These are phyloP conservation scores for Camelina hispida DNA, from an alignment of 345 rosid genomes.

Conservation along the genomic window DNA sequence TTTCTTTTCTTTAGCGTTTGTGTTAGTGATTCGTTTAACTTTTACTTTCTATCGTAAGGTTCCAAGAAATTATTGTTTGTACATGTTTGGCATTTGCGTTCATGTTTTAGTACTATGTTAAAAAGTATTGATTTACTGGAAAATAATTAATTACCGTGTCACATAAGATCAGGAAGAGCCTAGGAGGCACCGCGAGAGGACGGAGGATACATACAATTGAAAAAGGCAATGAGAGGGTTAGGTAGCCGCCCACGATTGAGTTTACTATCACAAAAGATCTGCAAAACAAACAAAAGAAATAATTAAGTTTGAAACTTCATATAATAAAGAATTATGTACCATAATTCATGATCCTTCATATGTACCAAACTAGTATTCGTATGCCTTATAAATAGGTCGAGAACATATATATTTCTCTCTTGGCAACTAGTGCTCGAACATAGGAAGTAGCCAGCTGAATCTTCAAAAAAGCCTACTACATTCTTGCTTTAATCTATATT, in stretches of 20 bases:
- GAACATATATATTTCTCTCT: background rate
- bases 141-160: constrained; percentile 55
- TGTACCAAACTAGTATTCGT: background rate
- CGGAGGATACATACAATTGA: constrained; percentile 70
- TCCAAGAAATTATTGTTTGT: background rate
- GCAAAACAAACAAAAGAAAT: constrained; percentile 12
- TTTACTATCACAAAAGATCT: constrained; percentile 70
- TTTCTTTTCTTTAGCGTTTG: background rate
- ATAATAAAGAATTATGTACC: background rate
- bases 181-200: constrained; percentile 63
- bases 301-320: background rate
- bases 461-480: background rate
- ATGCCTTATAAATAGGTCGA: no score
- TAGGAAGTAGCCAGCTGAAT: background rate
- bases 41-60: background rate
- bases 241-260: constrained; percentile 68
- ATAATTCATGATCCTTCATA: background rate
- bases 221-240: constrained; percentile 75
- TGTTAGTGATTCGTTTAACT: background rate
- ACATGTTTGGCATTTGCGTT: background rate
- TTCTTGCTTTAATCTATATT: background rate
- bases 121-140: no score
- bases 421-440: no score
- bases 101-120: background rate
- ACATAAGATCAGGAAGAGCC: constrained; percentile 58